phyloP scores from a whole-genome alignment of 2,329 filamentous ascomycete genomes.

The Teratosphaeria gauchensis region DNA sequence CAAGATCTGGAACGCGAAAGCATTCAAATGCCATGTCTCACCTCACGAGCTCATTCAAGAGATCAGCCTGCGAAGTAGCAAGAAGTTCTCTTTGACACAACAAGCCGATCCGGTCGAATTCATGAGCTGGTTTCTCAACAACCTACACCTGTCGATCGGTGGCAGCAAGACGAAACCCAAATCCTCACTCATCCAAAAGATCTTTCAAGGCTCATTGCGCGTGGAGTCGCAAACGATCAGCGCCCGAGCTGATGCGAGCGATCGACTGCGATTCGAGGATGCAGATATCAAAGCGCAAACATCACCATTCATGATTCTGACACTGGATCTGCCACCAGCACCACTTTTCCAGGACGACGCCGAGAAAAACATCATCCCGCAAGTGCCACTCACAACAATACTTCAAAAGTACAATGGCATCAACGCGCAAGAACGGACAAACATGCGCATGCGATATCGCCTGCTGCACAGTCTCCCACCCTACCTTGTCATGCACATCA shows the following conservation, averaged over 20 bases:
- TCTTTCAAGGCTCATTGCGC: constrained; percentile 86
- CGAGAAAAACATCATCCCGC: constrained; percentile 92
- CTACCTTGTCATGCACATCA: constrained; percentile 88
- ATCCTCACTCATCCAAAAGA: constrained; percentile 77
- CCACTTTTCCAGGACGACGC: constrained; percentile 94
- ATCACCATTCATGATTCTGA: constrained; percentile 80
- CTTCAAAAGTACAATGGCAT: constrained; percentile 89
- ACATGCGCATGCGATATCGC: constrained; percentile 80
- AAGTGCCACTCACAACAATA: constrained; percentile 73
- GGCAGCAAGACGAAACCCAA: constrained; percentile 79
- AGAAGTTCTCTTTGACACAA: constrained; percentile 79
- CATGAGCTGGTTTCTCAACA: constrained; percentile 93
- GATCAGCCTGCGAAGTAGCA: constrained; percentile 78
- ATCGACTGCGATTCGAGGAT: constrained; percentile 87
- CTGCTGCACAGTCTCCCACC: constrained; percentile 84
- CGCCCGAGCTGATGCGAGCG: constrained; percentile 75
- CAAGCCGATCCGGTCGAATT: constrained; percentile 97
- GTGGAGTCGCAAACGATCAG: constrained; percentile 13
- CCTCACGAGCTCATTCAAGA: constrained; percentile 96
- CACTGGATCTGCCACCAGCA: constrained; percentile 80
- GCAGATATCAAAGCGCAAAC: constrained; percentile 70
- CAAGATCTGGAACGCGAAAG: constrained; percentile 95
- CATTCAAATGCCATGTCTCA: constrained; percentile 93
- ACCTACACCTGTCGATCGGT: constrained; percentile 82
- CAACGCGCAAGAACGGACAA: constrained; percentile 76